Conservation (phyloP, 345 rosid species). For the Chamaenerion angustifolium region DNA sequence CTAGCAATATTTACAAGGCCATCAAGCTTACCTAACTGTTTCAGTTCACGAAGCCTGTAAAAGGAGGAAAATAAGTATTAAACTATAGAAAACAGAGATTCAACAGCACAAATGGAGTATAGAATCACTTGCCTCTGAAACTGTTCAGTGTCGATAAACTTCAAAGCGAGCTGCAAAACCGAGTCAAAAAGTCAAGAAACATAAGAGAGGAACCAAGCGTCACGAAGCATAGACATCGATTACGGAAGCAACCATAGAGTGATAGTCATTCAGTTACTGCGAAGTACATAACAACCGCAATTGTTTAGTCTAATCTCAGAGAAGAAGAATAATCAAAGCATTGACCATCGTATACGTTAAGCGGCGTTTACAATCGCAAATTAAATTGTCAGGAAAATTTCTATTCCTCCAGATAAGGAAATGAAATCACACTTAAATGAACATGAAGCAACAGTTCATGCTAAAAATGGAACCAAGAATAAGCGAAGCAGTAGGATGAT, state of each 20-base stretch:
- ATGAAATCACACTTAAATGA: too few relatives aligned
- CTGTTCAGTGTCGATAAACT: slow-evolving; percentile 81
- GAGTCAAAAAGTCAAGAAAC: slow-evolving; percentile 1
- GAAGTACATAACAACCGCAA: too few relatives aligned
- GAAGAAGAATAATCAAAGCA: too few relatives aligned
- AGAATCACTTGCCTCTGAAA: slow-evolving; percentile 58
- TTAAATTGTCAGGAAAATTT: too few relatives aligned
- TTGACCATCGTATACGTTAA: too few relatives aligned
- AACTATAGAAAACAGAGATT: neutral
- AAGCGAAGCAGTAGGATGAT: neutral
- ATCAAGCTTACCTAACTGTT: slow-evolving; percentile 68
- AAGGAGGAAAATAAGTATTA: slow-evolving; percentile 1
- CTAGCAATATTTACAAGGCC: neutral
- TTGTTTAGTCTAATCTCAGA: too few relatives aligned
- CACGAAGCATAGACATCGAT: neutral
- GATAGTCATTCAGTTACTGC: too few relatives aligned
- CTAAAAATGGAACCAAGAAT: neutral
- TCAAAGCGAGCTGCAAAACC: slow-evolving; percentile 51
- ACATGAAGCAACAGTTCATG: too few relatives aligned
- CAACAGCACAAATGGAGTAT: neutral
- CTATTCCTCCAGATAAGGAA: too few relatives aligned
- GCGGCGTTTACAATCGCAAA: too few relatives aligned
- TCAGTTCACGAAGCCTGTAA: slow-evolving; percentile 83
- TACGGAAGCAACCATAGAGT: neutral
- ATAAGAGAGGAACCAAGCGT: neutral